phyloP scores from a whole-genome alignment of 805 yeast species.

The Candida orba region DNA sequence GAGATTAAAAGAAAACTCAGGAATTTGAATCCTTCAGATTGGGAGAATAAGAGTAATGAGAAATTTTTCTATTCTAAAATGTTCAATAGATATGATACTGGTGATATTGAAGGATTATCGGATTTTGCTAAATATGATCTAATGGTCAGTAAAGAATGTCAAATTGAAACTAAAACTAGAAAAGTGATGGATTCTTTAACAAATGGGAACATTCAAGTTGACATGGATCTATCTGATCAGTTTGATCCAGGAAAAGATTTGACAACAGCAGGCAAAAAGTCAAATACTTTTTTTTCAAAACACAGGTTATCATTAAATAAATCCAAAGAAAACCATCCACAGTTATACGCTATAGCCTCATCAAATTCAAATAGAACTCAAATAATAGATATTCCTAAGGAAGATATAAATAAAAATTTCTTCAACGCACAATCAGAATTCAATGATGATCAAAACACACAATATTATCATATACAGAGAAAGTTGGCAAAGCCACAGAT shows the following conservation, averaged over 20 bases:
- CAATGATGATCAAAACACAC: constrained; percentile 2
- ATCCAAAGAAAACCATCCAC: background rate
- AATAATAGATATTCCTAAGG: constrained; percentile 17
- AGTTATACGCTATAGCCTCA: constrained; percentile 1
- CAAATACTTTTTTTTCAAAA: background rate
- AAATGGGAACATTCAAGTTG: constrained; percentile 15
- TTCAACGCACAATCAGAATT: background rate
- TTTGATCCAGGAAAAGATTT: constrained; percentile 21
- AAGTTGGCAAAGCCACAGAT: constrained; percentile 58
- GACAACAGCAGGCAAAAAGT: background rate
- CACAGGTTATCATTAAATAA: background rate
- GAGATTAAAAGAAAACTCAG: constrained; percentile 12
- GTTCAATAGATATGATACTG: constrained; percentile 6
- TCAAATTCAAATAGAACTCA: constrained; percentile 19
- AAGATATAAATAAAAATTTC: constrained; percentile 3
- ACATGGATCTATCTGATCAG: constrained; percentile 16
- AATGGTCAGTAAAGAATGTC: constrained; percentile 27
- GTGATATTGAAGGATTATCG: constrained; percentile 8
- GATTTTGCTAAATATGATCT: constrained; percentile 30
- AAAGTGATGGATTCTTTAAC: constrained; percentile 12
- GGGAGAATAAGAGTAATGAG: constrained; percentile 20
- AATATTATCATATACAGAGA: constrained; percentile 37
- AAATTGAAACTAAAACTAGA: constrained; percentile 23
- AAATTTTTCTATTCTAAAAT: constrained; percentile 24
- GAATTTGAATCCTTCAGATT: constrained; percentile 12